A percentile compares a stretch with the other conserved stretches of the same genome.
phyloP scores from a whole-genome alignment of 371 early-diverging fungal species.

The Mortierella sp. region DNA sequence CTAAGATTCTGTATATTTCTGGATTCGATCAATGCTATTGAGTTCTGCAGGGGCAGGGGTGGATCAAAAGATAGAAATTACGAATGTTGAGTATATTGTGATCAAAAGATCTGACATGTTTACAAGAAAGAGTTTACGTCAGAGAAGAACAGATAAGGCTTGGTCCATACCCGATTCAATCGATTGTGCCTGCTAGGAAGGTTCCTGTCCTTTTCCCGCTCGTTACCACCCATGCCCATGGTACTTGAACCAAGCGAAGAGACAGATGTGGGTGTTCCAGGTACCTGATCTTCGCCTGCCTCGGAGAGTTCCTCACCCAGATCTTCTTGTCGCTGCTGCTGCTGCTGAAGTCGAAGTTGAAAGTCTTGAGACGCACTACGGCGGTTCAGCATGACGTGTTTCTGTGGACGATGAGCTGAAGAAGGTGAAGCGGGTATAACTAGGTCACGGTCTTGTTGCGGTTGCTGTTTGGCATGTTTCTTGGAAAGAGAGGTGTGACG shows the following conservation, averaged over 20 bases:
- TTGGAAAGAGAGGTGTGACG: conserved; percentile 42
- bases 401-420: conserved; percentile 35
- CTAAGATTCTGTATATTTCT: conserved; percentile 49
- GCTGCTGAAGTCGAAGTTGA: conserved; percentile 41
- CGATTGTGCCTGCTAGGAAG: conserved; percentile 24
- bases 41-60: conserved; percentile 18
- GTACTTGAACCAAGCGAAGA: conserved; percentile 43
- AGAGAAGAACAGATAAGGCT: background rate
- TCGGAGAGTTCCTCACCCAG: conserved; percentile 43
- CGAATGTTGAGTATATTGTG: background rate
- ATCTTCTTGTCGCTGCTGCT: conserved; percentile 41
- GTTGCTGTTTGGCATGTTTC: conserved; percentile 18
- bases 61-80: background rate
- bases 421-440: conserved; percentile 46
- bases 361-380: conserved; percentile 39
- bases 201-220: conserved; percentile 31
- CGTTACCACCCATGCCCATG: conserved; percentile 28
- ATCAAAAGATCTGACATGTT: background rate
- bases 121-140: background rate
- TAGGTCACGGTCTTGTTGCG: conserved; percentile 25
- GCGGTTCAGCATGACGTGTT: conserved; percentile 55
- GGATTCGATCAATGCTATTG: conserved; percentile 45
- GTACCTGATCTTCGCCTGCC: conserved; percentile 38
- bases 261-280: conserved; percentile 48
- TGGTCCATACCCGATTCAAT: conserved; percentile 31